Evolutionary conservation across 1,139 yeast genomes (phyloP).

Genomic region (Schwanniomyces etchellsii): DNA sequence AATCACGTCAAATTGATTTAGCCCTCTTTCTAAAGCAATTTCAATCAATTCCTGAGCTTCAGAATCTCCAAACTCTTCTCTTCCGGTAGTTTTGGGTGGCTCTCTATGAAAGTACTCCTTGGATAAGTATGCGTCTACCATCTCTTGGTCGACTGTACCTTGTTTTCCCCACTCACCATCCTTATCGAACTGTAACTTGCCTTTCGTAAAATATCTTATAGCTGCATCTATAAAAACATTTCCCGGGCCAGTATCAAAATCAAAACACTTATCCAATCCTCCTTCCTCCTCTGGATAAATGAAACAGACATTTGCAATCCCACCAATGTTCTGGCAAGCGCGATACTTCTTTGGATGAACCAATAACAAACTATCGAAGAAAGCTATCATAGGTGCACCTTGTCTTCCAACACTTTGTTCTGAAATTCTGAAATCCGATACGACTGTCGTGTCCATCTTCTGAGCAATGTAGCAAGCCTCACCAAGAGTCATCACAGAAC

Average conservation of each 20-base stretch:
- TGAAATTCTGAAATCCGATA: no score
- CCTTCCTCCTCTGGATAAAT: slow-evolving; percentile 8
- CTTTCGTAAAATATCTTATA: slow-evolving; percentile 9
- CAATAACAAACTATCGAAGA: slow-evolving; percentile 9
- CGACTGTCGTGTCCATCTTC: no score
- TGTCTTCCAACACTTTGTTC: slow-evolving; percentile 11
- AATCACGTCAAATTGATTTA: slow-evolving; percentile 6
- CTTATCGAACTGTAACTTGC: slow-evolving; percentile 8
- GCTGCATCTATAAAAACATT: slow-evolving; percentile 11
- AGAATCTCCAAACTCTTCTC: slow-evolving; percentile 10
- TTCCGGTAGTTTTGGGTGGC: slow-evolving; percentile 10
- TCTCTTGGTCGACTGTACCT: slow-evolving; percentile 7
- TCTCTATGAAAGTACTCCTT: slow-evolving; percentile 7
- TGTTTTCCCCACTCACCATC: slow-evolving; percentile 9
- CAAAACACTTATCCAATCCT: slow-evolving; percentile 8
- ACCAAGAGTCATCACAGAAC: slow-evolving; percentile 8
- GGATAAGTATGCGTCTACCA: slow-evolving; percentile 8
- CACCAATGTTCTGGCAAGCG: slow-evolving; percentile 11
- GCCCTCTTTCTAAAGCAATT: slow-evolving; percentile 4
- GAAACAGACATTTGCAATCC: slow-evolving; percentile 10
- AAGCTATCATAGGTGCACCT: slow-evolving; percentile 11
- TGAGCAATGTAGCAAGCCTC: no score
- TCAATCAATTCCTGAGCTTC: slow-evolving; percentile 7
- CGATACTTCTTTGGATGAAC: slow-evolving; percentile 7
- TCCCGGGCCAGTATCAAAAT: slow-evolving; percentile 11